These are phyloP conservation scores for Claviceps quebecensis DNA, from an alignment of 2,329 filamentous ascomycete genomes.

Conservation along the genomic window DNA sequence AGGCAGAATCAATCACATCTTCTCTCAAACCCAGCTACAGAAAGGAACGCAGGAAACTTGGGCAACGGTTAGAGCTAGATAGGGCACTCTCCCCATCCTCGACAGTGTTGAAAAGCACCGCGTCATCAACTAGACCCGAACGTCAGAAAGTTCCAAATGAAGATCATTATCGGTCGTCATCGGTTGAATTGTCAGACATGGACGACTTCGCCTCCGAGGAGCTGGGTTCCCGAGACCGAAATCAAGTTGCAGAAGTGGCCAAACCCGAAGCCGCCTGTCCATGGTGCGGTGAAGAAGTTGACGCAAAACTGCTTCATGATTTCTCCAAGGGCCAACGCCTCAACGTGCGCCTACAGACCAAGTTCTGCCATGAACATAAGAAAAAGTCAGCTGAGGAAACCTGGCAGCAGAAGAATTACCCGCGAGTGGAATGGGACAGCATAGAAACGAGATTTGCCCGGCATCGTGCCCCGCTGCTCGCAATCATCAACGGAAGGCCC, in stretches of 20 bases:
- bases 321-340: constrained; percentile 35
- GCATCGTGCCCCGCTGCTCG: constrained; percentile 41
- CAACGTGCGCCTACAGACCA: constrained; percentile 42
- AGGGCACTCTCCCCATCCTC: constrained; percentile 7
- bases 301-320: constrained; percentile 36
- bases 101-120: constrained; percentile 12
- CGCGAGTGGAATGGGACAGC: constrained; percentile 52
- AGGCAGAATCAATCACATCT: background rate
- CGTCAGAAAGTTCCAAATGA: background rate
- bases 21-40: background rate
- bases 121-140: constrained; percentile 6
- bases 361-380: constrained; percentile 52
- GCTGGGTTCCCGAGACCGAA: background rate
- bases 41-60: background rate
- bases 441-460: constrained; percentile 44
- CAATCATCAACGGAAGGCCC: constrained; percentile 42
- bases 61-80: background rate
- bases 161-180: background rate
- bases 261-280: constrained; percentile 37
- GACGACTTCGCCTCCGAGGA: background rate
- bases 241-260: background rate
- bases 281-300: constrained; percentile 50
- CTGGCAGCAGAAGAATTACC: constrained; percentile 46
- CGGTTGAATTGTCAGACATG: constrained; percentile 2
- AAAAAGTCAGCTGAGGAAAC: constrained; percentile 34